Conservation (phyloP, 1,284 basidiomycete genomes). For the Apiotrichum montevideense region DNA sequence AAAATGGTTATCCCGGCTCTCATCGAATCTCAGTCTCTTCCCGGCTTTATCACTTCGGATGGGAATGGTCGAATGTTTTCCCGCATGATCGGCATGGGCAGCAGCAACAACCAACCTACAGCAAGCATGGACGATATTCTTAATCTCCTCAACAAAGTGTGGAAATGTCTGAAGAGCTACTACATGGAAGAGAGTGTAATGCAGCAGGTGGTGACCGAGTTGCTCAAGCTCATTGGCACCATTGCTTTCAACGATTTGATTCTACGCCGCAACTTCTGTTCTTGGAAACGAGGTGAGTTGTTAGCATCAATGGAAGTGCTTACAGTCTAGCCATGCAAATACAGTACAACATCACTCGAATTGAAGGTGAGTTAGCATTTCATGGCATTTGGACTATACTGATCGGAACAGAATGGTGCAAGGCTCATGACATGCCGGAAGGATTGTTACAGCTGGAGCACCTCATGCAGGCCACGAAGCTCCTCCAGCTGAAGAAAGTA, state of each 20-base stretch:
- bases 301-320: background rate
- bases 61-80: conserved; percentile 85
- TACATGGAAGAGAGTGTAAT: conserved; percentile 98
- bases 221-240: conserved; percentile 93
- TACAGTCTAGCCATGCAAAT: conserved; percentile 82
- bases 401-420: conserved; percentile 61
- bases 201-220: conserved; percentile 92
- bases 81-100: conserved; percentile 66
- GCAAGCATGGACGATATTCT: conserved; percentile 98
- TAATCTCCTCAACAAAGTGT: conserved; percentile 94
- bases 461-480: conserved; percentile 98
- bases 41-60: conserved; percentile 95
- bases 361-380: conserved; percentile 56
- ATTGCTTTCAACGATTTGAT: conserved; percentile 97
- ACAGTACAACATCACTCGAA: conserved; percentile 95
- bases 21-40: conserved; percentile 94
- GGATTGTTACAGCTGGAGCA: conserved; percentile 96
- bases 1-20: conserved; percentile 99
- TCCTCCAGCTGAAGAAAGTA: conserved; percentile 97
- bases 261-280: conserved; percentile 98
- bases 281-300: conserved; percentile 90
- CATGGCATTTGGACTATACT: conserved; percentile 22
- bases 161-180: conserved; percentile 97
- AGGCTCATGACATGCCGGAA: conserved; percentile 98
- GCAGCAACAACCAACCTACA: conserved; percentile 71